Evolutionary conservation across 2,329 filamentous ascomycete species (phyloP).

Genomic region (Colletotrichum kahawae): DNA sequence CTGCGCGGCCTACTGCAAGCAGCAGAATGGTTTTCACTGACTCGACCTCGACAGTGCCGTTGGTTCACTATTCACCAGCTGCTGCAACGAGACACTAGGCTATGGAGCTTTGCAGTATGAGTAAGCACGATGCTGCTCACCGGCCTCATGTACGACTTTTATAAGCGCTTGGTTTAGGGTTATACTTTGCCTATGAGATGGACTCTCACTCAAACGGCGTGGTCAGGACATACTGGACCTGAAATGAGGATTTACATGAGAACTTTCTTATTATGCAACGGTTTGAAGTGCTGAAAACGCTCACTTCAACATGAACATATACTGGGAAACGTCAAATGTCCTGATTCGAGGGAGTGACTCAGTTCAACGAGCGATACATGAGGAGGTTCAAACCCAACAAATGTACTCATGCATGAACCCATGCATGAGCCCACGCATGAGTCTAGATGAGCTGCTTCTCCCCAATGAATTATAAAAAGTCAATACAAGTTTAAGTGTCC

Average conservation of each 20-base stretch:
- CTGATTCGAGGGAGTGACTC: background rate
- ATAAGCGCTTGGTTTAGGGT: background rate
- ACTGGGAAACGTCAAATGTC: background rate
- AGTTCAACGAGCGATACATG: background rate
- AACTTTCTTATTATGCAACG: background rate
- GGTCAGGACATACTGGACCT: background rate
- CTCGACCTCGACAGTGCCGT: background rate
- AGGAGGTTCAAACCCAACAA: background rate
- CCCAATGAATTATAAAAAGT: background rate
- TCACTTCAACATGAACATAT: background rate
- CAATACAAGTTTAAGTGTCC: background rate
- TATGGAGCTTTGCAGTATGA: background rate
- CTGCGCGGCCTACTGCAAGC: background rate
- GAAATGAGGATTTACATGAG: background rate
- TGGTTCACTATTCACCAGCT: background rate
- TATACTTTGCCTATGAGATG: background rate
- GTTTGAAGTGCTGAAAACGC: background rate
- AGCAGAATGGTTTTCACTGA: background rate
- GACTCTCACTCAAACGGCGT: background rate
- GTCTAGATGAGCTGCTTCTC: background rate
- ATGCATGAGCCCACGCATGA: background rate
- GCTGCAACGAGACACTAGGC: fast-evolving
- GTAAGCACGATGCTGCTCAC: background rate
- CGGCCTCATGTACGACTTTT: too few relatives aligned
- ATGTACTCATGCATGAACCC: background rate